Conservation (phyloP, 495 filamentous ascomycete species). For the Xylaria palmicola region DNA sequence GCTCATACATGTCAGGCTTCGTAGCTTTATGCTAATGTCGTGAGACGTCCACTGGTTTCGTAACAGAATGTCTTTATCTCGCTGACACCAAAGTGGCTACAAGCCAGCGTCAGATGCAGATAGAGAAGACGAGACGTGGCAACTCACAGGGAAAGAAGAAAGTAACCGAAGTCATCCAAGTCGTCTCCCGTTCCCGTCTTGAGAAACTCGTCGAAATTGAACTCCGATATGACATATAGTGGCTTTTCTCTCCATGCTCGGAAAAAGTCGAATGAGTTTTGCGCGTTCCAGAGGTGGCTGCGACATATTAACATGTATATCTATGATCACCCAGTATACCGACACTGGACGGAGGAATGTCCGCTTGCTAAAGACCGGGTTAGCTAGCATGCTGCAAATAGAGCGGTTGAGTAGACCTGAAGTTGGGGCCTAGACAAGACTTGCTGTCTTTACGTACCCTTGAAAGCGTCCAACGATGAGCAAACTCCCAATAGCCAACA, state of each 20-base stretch:
- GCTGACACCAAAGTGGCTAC: slow-evolving; percentile 21
- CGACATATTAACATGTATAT: not conserved
- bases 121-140: not conserved
- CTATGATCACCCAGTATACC: not conserved
- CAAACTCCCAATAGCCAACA: slow-evolving; percentile 16
- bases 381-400: not conserved
- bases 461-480: slow-evolving; percentile 25
- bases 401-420: no score
- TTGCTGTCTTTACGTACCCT: not conserved
- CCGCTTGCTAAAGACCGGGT: not conserved
- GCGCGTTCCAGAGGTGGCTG: slow-evolving; percentile 24
- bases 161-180: slow-evolving; percentile 24
- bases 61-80: slow-evolving; percentile 27
- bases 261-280: slow-evolving; percentile 27
- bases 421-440: not conserved
- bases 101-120: not conserved
- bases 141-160: slow-evolving; percentile 24
- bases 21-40: not conserved
- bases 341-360: not conserved
- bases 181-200: slow-evolving; percentile 23
- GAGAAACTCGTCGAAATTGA: slow-evolving; percentile 24
- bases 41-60: slow-evolving; percentile 18
- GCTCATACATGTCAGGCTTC: not conserved
- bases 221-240: slow-evolving; percentile 21
- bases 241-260: slow-evolving; percentile 29